Evolutionary conservation across 192 early-diverging fungal species (phyloP).

Genomic region (Allomyces macrogynus): DNA sequence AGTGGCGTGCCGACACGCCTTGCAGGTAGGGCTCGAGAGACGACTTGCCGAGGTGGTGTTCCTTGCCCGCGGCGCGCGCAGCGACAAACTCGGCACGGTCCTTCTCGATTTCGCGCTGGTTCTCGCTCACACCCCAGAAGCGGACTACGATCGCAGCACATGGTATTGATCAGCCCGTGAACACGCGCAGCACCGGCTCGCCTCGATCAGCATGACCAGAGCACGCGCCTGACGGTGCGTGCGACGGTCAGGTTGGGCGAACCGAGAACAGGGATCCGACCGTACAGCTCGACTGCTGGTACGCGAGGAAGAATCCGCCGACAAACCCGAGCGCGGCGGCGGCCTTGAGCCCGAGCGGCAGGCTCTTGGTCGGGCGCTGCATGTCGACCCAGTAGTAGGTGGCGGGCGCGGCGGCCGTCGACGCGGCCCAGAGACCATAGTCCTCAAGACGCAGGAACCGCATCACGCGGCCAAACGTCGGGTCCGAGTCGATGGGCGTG

Average conservation of each 20-base stretch:
- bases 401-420: neutral
- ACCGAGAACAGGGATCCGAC: neutral
- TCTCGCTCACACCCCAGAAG: neutral
- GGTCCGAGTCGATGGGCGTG: neutral
- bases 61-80: neutral
- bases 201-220: too few relatives aligned
- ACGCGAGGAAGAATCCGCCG: conserved; percentile 1
- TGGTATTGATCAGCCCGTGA: neutral
- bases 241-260: too few relatives aligned
- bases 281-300: neutral
- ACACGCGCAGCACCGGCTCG: too few relatives aligned
- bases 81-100: neutral
- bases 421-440: neutral
- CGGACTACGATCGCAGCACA: neutral
- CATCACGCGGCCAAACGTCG: neutral
- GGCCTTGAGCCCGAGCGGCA: neutral
- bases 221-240: too few relatives aligned
- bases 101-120: neutral
- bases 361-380: neutral
- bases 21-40: neutral
- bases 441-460: neutral
- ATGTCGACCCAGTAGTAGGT: neutral
- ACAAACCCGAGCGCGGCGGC: neutral
- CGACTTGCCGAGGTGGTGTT: neutral
- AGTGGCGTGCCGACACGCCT: neutral